Conservation (phyloP, 352 stramenopile genomes). For the Pythium plurisporium region DNA sequence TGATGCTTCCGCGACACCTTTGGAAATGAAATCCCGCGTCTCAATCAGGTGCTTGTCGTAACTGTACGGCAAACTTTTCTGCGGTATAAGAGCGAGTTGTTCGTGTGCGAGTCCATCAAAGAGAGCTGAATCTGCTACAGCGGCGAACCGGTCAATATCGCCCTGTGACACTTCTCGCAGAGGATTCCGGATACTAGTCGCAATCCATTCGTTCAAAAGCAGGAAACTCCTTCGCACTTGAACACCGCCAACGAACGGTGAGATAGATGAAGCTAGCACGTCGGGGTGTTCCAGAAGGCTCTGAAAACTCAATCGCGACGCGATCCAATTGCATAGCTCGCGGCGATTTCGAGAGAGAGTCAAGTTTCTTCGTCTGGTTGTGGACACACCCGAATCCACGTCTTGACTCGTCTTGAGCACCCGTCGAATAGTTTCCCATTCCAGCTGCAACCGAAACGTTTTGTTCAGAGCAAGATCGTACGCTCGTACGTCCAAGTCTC, state of each 20-base stretch:
- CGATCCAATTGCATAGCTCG: slow-evolving; percentile 53
- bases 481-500: slow-evolving; percentile 41
- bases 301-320: slow-evolving; percentile 46
- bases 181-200: slow-evolving; percentile 40
- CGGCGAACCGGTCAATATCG: slow-evolving; percentile 22
- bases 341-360: slow-evolving; percentile 36
- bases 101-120: slow-evolving; percentile 55
- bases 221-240: slow-evolving; percentile 49
- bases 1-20: not conserved
- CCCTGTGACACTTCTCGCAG: slow-evolving; percentile 9
- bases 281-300: slow-evolving; percentile 56
- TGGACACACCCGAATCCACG: not conserved
- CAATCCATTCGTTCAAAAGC: slow-evolving; percentile 55
- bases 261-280: slow-evolving; percentile 28
- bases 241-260: slow-evolving; percentile 32
- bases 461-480: slow-evolving; percentile 40
- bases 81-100: slow-evolving; percentile 41
- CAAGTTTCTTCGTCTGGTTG: slow-evolving; percentile 18
- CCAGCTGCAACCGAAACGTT: slow-evolving; percentile 41
- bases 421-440: slow-evolving; percentile 41
- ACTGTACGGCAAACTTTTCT: slow-evolving; percentile 6
- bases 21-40: slow-evolving; percentile 17
- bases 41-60: slow-evolving; percentile 13
- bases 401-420: slow-evolving; percentile 24
- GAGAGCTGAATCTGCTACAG: slow-evolving; percentile 27